Conservation (phyloP, 371 early-diverging fungal species). For the Mucor irregularis region DNA sequence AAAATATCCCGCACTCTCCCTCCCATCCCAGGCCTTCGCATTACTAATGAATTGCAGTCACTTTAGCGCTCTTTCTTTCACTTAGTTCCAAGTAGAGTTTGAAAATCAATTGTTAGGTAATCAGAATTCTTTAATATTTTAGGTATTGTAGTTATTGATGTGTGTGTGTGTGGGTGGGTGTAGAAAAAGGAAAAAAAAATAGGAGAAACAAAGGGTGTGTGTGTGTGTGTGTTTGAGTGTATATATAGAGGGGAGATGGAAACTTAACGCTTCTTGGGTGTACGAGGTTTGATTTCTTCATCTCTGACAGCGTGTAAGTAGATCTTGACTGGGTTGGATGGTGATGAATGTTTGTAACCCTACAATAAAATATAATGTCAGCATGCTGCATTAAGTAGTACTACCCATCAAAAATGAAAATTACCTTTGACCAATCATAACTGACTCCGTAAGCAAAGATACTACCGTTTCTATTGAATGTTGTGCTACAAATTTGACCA, state of each 20-base stretch:
- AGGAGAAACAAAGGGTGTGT: too few relatives aligned
- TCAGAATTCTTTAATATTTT: too few relatives aligned
- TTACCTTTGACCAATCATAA: conserved; percentile 98
- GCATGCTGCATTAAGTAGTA: conserved; percentile 1
- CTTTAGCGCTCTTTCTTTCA: too few relatives aligned
- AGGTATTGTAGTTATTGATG: too few relatives aligned
- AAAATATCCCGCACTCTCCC: too few relatives aligned
- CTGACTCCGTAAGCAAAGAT: conserved; percentile 94
- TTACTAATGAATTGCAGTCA: too few relatives aligned
- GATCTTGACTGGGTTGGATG: conserved; percentile 59
- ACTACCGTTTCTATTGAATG: conserved; percentile 86
- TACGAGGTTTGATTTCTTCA: conserved; percentile 78
- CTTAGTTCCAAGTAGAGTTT: too few relatives aligned
- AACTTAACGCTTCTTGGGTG: conserved; percentile 55
- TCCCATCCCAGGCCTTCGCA: too few relatives aligned
- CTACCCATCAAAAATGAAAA: neutral
- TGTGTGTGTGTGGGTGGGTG: too few relatives aligned
- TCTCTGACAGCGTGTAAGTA: conserved; percentile 77
- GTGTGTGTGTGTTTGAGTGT: neutral
- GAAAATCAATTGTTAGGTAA: too few relatives aligned
- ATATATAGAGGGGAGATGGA: neutral
- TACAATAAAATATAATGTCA: conserved; percentile 9
- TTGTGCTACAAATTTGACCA: conserved; percentile 73
- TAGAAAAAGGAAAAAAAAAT: too few relatives aligned
- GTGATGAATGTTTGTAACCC: conserved; percentile 56